Evolutionary conservation across 1,284 basidiomycete genomes (phyloP).

Genomic region (Inonotus hispidus): DNA sequence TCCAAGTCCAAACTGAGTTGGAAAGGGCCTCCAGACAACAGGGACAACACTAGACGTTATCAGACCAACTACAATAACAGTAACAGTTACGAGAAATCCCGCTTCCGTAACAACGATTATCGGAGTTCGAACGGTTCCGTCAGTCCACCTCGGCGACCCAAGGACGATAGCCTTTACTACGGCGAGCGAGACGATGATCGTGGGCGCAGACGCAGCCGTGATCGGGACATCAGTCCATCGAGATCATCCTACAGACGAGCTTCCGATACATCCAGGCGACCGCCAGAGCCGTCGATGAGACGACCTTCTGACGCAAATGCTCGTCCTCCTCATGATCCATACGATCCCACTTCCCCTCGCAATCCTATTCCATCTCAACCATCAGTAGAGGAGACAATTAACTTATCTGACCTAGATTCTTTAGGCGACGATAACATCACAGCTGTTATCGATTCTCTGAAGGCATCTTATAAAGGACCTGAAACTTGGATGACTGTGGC

Average conservation of each 20-base stretch:
- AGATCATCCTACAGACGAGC: background rate
- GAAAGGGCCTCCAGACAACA: background rate
- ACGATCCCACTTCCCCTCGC: background rate
- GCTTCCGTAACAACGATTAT: conserved; percentile 4
- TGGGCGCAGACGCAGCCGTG: background rate
- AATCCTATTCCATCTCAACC: background rate
- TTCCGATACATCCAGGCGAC: conserved; percentile 9
- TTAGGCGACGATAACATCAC: conserved; percentile 6
- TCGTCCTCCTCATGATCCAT: background rate
- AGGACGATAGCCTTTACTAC: background rate
- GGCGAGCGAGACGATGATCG: conserved; percentile 1
- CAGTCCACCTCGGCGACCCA: conserved; percentile 5
- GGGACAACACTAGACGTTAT: background rate
- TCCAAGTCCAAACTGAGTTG: background rate
- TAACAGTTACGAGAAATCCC: conserved; percentile 2
- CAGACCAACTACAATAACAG: background rate
- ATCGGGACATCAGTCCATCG: background rate
- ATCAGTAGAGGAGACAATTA: background rate
- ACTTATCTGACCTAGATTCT: conserved; percentile 1
- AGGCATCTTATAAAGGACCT: conserved; percentile 9
- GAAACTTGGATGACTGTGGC: conserved; percentile 16
- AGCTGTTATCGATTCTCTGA: conserved; percentile 13
- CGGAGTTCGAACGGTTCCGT: conserved; percentile 2
- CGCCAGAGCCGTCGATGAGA: conserved; percentile 3
- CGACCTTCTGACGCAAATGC: background rate